Evolutionary conservation across 768 basidiomycete species (phyloP).

Genomic region (Lactarius pseudohatsudake): DNA sequence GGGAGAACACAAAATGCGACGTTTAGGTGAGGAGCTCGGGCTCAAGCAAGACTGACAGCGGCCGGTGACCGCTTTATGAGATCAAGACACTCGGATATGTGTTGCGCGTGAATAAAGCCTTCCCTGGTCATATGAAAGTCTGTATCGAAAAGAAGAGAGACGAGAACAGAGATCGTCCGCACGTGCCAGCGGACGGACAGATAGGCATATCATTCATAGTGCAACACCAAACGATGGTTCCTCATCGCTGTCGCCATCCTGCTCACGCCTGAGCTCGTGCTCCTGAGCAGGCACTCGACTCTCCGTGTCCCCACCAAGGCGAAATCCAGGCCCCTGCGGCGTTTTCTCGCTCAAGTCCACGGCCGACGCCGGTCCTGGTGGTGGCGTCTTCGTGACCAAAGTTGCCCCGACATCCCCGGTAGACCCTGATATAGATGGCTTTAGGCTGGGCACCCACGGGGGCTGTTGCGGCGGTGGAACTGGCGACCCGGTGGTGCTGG

Average conservation of each 20-base stretch:
- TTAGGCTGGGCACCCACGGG: neutral
- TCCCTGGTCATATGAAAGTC: neutral
- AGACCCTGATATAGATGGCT: conserved; percentile 1
- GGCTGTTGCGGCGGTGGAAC: conserved; percentile 4
- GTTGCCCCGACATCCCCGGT: neutral
- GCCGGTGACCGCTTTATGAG: too few species aligned
- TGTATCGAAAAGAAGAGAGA: conserved; percentile 3
- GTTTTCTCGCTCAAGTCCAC: conserved; percentile 15
- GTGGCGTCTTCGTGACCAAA: neutral
- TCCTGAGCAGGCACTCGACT: neutral
- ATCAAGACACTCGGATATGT: neutral
- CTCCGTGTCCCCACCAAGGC: neutral
- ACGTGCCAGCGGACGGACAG: conserved; percentile 10
- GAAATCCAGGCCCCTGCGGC: conserved; percentile 7
- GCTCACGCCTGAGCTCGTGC: neutral
- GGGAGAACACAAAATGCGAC: neutral
- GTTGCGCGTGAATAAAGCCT: too few species aligned
- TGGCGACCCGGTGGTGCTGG: conserved; percentile 17
- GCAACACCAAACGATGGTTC: conserved; percentile 26
- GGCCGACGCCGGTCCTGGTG: neutral
- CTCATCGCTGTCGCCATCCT: conserved; percentile 15
- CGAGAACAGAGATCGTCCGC: conserved; percentile 1
- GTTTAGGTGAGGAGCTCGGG: neutral
- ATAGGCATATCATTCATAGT: conserved; percentile 6
- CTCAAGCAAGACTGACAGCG: conserved; percentile 2